Evolutionary conservation across 768 basidiomycete genomes (phyloP).

Genomic region (Baorangia bicolor): DNA sequence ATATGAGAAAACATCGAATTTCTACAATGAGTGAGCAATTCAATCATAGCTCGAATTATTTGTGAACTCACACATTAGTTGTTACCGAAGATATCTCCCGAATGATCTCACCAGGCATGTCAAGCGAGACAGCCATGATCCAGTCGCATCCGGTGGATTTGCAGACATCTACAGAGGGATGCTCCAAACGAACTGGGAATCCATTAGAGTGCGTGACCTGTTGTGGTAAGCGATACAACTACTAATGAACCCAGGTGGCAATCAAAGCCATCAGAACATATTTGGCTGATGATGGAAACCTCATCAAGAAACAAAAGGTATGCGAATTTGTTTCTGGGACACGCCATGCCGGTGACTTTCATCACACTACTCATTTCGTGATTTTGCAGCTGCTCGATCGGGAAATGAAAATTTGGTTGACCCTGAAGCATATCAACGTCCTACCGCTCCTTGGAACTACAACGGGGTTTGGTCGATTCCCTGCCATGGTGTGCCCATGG

Average conservation of each 20-base stretch:
- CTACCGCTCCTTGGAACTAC: constrained; percentile 15
- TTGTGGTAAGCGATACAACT: background rate
- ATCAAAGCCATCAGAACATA: constrained; percentile 21
- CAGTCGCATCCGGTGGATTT: constrained; percentile 15
- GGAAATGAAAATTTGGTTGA: constrained; percentile 30
- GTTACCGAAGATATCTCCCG: background rate
- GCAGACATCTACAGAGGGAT: constrained; percentile 18
- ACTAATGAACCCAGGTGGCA: constrained; percentile 7
- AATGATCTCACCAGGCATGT: constrained; percentile 10
- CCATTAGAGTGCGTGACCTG: background rate
- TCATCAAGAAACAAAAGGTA: constrained; percentile 12
- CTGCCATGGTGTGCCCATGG: constrained; percentile 33
- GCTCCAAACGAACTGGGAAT: constrained; percentile 5
- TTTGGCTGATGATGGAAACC: constrained; percentile 6
- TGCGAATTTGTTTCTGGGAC: background rate
- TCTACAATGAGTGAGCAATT: constrained; percentile 1
- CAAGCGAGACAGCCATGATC: constrained; percentile 10
- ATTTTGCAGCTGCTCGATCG: constrained; percentile 26
- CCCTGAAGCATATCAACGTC: constrained; percentile 25
- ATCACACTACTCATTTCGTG: background rate
- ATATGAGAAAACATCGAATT: background rate
- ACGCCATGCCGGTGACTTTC: background rate
- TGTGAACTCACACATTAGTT: background rate
- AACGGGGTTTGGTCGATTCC: constrained; percentile 26
- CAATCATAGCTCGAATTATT: constrained; percentile 1